Evolutionary conservation across 1,284 basidiomycete genomes (phyloP).

Genomic region (Naganishia sp.): DNA sequence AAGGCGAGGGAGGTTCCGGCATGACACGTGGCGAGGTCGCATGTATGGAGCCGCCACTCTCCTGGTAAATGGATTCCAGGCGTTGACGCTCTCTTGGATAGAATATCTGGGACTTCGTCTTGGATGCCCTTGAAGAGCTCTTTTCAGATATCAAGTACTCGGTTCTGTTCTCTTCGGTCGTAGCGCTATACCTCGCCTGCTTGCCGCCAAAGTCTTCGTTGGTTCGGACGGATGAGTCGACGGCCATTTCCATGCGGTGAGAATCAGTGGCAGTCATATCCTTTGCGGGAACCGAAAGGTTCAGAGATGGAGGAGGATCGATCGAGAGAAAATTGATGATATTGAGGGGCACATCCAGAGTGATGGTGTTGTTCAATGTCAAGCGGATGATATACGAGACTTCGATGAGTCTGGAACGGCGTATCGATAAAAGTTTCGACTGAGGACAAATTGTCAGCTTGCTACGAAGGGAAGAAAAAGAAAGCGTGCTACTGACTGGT

Average conservation of each 20-base stretch:
- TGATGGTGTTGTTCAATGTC: constrained; percentile 66
- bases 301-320: constrained; percentile 42
- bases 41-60: background rate
- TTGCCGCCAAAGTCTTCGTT: constrained; percentile 27
- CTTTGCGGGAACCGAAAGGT: constrained; percentile 8
- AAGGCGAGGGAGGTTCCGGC: constrained; percentile 12
- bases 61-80: constrained; percentile 17
- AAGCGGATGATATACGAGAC: constrained; percentile 76
- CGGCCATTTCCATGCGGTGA: constrained; percentile 21
- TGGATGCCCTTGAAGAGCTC: constrained; percentile 6
- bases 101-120: constrained; percentile 25
- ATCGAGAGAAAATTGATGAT: constrained; percentile 54
- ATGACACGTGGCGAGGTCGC: background rate
- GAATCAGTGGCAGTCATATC: constrained; percentile 9
- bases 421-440: constrained; percentile 72
- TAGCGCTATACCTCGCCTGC: constrained; percentile 11
- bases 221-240: constrained; percentile 5
- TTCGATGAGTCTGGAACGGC: constrained; percentile 74
- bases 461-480: too few species aligned
- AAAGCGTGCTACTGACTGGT: constrained; percentile 63
- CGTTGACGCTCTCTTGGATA: constrained; percentile 11
- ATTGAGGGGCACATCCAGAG: constrained; percentile 50
- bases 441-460: constrained; percentile 43
- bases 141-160: constrained; percentile 14
- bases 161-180: constrained; percentile 11